Conservation (phyloP, 139 green algal species). For the Diplosphaera chodatii region DNA sequence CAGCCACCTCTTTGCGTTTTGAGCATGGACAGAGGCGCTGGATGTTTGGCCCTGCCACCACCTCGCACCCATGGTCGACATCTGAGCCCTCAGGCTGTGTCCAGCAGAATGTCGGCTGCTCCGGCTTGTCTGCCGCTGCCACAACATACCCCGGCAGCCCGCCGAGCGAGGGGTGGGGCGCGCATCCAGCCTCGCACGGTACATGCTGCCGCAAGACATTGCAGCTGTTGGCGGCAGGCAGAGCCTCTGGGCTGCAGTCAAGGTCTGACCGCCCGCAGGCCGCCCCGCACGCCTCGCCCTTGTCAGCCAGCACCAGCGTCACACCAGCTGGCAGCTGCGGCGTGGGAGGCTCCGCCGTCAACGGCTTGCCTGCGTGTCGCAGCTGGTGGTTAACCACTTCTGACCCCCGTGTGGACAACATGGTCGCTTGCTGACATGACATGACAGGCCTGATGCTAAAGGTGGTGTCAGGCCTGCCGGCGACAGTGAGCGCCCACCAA, state of each 20-base stretch:
- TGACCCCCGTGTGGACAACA: too few relatives aligned
- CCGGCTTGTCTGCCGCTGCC: constrained; percentile 47
- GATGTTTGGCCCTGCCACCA: constrained; percentile 15
- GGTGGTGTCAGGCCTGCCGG: too few relatives aligned
- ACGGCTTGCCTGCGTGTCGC: constrained; percentile 36
- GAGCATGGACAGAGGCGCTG: constrained; percentile 47
- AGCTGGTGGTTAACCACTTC: too few relatives aligned
- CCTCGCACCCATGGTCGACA: constrained; percentile 24
- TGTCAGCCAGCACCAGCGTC: constrained; percentile 15
- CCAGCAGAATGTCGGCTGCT: constrained; percentile 60
- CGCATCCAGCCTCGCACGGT: constrained; percentile 50
- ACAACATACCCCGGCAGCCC: constrained; percentile 48
- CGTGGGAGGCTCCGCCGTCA: constrained; percentile 28
- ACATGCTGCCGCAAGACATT: constrained; percentile 55
- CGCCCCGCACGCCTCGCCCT: constrained; percentile 35
- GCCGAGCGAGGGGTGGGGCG: constrained; percentile 4
- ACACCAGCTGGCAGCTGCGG: constrained; percentile 32
- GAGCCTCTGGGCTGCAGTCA: constrained; percentile 32
- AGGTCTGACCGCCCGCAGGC: constrained; percentile 27
- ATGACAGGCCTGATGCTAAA: too few relatives aligned
- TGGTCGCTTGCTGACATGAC: too few relatives aligned
- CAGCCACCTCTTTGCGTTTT: neutral
- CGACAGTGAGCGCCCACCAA: constrained; percentile 26
- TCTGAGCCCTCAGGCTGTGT: constrained; percentile 1
- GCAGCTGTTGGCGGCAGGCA: constrained; percentile 58